These are phyloP conservation scores for Penicillium turbatum DNA, from an alignment of 495 filamentous ascomycete genomes.

Conservation along the genomic window DNA sequence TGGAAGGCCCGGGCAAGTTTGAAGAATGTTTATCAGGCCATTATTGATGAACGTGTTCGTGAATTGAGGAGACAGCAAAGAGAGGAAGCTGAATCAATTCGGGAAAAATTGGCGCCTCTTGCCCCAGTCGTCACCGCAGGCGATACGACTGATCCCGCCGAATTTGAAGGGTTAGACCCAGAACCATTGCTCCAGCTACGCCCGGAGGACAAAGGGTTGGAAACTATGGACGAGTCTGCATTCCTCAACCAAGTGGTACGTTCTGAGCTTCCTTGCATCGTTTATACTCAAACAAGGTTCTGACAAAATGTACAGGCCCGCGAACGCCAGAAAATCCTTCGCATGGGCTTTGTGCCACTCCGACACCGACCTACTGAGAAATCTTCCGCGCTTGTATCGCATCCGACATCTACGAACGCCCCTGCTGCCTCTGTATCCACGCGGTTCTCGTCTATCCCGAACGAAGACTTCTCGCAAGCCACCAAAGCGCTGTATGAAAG, in stretches of 20 bases:
- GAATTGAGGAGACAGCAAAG: conserved; percentile 63
- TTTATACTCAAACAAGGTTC: neutral
- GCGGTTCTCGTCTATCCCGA: conserved; percentile 68
- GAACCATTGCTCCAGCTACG: conserved; percentile 67
- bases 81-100: conserved; percentile 61
- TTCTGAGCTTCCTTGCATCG: neutral
- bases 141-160: conserved; percentile 11
- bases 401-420: conserved; percentile 25
- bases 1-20: conserved; percentile 91
- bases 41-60: conserved; percentile 69
- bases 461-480: conserved; percentile 87
- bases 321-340: conserved; percentile 61
- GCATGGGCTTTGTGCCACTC: conserved; percentile 65
- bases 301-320: conserved; percentile 36
- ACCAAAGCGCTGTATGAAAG: conserved; percentile 89
- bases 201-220: conserved; percentile 62
- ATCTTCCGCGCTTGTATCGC: conserved; percentile 33
- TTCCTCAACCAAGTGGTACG: conserved; percentile 59
- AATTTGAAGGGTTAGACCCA: conserved; percentile 54
- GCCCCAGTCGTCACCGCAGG: conserved; percentile 25
- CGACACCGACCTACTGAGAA: conserved; percentile 52
- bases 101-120: conserved; percentile 51
- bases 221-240: conserved; percentile 55
- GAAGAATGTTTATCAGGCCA: conserved; percentile 71
- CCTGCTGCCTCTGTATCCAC: conserved; percentile 49